phyloP scores from a whole-genome alignment of 257 asterid species.

The Penstemon barbatus region DNA sequence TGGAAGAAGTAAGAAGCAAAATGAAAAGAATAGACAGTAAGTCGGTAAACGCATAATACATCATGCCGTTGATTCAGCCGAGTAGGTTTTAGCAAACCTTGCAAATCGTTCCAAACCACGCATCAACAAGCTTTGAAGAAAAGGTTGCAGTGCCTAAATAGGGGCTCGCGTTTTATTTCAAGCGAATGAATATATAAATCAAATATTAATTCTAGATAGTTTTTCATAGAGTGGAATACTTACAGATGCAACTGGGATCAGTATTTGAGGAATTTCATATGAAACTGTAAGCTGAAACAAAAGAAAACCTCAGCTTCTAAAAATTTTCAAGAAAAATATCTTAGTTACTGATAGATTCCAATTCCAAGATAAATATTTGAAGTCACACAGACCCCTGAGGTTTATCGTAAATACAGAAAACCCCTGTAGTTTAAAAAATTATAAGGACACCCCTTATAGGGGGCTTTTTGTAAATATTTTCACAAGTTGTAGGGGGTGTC shows the following conservation, averaged over 20 bases:
- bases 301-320: constrained; percentile 19
- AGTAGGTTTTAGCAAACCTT: constrained; percentile 48
- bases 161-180: constrained; percentile 2
- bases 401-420: too few species aligned
- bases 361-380: constrained; percentile 9
- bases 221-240: constrained; percentile 29
- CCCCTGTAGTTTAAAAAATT: too few species aligned
- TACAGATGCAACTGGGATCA: constrained; percentile 92
- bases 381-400: too few species aligned
- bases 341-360: not conserved
- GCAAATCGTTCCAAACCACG: constrained; percentile 71
- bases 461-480: not conserved
- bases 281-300: constrained; percentile 85
- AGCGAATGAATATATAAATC: not conserved
- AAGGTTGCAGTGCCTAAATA: constrained; percentile 78
- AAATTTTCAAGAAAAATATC: not conserved
- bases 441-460: not conserved
- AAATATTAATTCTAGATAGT: not conserved
- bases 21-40: constrained; percentile 13
- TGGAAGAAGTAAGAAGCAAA: not conserved
- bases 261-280: constrained; percentile 87
- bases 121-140: constrained; percentile 67
- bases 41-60: not conserved
- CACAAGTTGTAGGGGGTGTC: not conserved
- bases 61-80: constrained; percentile 50